Evolutionary conservation across 176 grass and related monocot genomes (phyloP).

Genomic region (Miscanthus lutarioriparius): DNA sequence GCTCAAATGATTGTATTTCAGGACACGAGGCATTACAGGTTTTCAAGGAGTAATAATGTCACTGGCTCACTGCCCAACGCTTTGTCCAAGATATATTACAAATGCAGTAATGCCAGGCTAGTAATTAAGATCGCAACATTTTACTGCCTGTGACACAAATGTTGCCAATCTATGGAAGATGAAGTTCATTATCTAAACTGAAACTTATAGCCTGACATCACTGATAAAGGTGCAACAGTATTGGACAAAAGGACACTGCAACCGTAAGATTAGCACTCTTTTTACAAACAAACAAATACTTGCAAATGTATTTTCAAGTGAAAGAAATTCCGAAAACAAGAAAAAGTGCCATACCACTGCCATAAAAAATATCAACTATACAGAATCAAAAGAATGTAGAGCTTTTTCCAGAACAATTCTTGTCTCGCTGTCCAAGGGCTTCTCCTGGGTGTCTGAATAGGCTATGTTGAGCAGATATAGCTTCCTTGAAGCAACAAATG

Average conservation of each 20-base stretch:
- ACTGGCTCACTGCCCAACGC: background rate
- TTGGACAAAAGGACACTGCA: background rate
- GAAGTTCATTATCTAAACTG: background rate
- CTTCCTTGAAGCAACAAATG: slow-evolving; percentile 81
- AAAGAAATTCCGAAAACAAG: background rate
- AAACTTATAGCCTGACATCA: background rate
- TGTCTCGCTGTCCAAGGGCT: slow-evolving; percentile 62
- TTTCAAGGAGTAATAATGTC: background rate
- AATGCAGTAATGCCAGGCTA: background rate
- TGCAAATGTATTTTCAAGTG: background rate
- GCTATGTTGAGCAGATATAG: slow-evolving; percentile 87
- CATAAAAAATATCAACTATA: slow-evolving; percentile 43
- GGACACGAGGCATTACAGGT: background rate
- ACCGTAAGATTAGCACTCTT: background rate
- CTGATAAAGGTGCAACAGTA: background rate
- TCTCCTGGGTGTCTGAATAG: slow-evolving; percentile 63
- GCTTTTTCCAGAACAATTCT: slow-evolving; percentile 73
- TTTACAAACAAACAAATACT: background rate
- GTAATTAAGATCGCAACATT: background rate
- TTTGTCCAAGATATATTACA: background rate
- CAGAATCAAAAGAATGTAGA: slow-evolving; percentile 88
- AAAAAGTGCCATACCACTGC: background rate
- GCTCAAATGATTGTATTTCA: background rate
- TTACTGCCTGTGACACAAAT: background rate
- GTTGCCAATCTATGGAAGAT: background rate